phyloP scores from a whole-genome alignment of 768 basidiomycete species.

The Tylopilus balloui region DNA sequence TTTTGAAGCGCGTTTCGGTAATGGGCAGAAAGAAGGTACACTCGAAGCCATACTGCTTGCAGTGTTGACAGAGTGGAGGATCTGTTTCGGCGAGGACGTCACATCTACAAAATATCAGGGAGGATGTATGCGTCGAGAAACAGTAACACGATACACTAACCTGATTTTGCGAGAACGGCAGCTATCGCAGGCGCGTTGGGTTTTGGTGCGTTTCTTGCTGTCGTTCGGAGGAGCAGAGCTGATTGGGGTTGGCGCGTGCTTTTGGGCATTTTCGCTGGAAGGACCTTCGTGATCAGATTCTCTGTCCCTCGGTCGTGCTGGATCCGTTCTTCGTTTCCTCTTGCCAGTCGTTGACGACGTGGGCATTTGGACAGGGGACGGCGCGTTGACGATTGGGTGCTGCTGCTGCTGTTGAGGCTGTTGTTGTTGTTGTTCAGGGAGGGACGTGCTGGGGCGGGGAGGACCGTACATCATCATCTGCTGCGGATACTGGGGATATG shows the following conservation, averaged over 20 bases:
- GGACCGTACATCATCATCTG: conserved; percentile 69
- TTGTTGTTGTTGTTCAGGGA: conserved; percentile 33
- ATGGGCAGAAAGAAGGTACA: conserved; percentile 99
- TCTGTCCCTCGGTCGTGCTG: conserved; percentile 41
- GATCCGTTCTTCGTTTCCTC: conserved; percentile 57
- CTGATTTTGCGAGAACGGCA: conserved; percentile 90
- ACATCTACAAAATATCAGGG: conserved; percentile 43
- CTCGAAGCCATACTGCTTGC: conserved; percentile 89
- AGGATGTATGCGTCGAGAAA: conserved; percentile 8
- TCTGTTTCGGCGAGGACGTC: conserved; percentile 79
- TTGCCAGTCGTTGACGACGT: conserved; percentile 39
- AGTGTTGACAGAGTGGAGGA: conserved; percentile 86
- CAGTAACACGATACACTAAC: conserved; percentile 32
- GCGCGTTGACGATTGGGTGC: conserved; percentile 30
- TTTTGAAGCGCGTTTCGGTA: conserved; percentile 98
- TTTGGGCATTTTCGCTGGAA: conserved; percentile 42
- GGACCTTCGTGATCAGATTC: conserved; percentile 60
- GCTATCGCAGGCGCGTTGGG: conserved; percentile 87
- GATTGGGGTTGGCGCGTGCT: conserved; percentile 30
- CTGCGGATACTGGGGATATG: conserved; percentile 52
- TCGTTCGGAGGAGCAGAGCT: conserved; percentile 40
- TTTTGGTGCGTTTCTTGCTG: conserved; percentile 86
- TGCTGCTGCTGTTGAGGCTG: conserved; percentile 15
- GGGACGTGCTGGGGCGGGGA: conserved; percentile 34
- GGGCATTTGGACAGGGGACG: conserved; percentile 33